Conservation (phyloP, 495 filamentous ascomycete species). For the Neurospora sublineolata region DNA sequence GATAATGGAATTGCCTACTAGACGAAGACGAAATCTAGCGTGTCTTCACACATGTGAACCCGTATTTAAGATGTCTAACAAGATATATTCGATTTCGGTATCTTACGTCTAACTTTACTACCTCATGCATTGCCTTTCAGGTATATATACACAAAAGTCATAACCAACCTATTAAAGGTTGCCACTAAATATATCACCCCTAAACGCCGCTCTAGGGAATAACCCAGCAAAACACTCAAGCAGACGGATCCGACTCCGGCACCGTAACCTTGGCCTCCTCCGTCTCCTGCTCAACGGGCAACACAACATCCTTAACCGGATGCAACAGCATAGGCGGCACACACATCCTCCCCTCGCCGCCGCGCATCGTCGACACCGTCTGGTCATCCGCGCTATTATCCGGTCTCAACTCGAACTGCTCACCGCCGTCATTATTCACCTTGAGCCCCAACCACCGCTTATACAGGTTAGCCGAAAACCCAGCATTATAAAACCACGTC, state of each 20-base stretch:
- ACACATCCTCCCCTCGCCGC: conserved; percentile 79
- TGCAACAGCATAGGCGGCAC: conserved; percentile 84
- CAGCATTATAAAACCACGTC: conserved; percentile 92
- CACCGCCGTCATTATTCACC: conserved; percentile 77
- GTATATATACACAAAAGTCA: neutral
- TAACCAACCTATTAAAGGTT: neutral
- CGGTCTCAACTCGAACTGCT: conserved; percentile 59
- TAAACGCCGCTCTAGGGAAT: conserved; percentile 1
- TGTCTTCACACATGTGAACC: neutral
- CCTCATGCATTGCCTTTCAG: neutral
- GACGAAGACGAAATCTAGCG: neutral
- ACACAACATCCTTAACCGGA: conserved; percentile 76
- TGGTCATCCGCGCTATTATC: conserved; percentile 38
- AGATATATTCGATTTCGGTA: neutral
- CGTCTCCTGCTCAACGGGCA: conserved; percentile 59
- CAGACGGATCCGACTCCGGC: conserved; percentile 28
- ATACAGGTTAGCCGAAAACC: conserved; percentile 74
- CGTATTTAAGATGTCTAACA: neutral
- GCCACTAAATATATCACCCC: neutral
- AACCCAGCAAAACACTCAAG: conserved; percentile 9
- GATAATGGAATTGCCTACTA: conserved; percentile 8
- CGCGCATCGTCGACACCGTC: conserved; percentile 37
- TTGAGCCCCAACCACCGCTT: conserved; percentile 76
- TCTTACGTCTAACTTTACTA: neutral
- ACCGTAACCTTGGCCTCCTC: conserved; percentile 20